phyloP scores from a whole-genome alignment of 805 yeast genomes.

The Clavispora phyllophila region DNA sequence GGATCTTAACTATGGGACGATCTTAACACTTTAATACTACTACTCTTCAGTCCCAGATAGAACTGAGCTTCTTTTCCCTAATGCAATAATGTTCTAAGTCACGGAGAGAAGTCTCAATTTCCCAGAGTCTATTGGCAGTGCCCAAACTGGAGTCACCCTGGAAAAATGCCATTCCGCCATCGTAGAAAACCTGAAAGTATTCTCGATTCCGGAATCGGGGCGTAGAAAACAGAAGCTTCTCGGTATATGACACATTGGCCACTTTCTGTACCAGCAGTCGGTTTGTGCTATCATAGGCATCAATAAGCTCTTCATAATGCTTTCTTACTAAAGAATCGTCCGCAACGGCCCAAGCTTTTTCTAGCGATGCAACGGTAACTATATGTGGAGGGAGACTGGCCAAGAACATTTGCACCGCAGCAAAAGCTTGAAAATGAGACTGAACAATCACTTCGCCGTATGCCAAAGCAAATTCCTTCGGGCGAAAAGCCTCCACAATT shows the following conservation, averaged over 20 bases:
- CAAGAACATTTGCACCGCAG: not conserved
- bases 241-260: not conserved
- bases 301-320: slow-evolving; percentile 10
- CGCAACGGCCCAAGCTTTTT: slow-evolving; percentile 28
- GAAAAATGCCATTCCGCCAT: not conserved
- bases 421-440: slow-evolving; percentile 20
- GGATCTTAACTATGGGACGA: no score
- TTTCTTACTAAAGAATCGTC: slow-evolving; percentile 22
- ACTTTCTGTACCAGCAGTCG: not conserved
- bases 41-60: slow-evolving; percentile 16
- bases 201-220: slow-evolving; percentile 6
- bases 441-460: slow-evolving; percentile 28
- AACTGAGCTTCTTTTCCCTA: slow-evolving; percentile 13
- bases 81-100: slow-evolving; percentile 29
- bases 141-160: not conserved
- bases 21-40: no score
- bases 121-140: slow-evolving; percentile 19
- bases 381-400: not conserved
- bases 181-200: slow-evolving; percentile 1
- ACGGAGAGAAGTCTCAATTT: slow-evolving; percentile 19
- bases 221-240: slow-evolving; percentile 1
- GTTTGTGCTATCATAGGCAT: not conserved
- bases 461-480: slow-evolving; percentile 14
- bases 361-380: slow-evolving; percentile 11
- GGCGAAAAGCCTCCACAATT: slow-evolving; percentile 5